Evolutionary conservation across 176 grass and related monocot genomes (phyloP).

Genomic region (Zoysia japonica): DNA sequence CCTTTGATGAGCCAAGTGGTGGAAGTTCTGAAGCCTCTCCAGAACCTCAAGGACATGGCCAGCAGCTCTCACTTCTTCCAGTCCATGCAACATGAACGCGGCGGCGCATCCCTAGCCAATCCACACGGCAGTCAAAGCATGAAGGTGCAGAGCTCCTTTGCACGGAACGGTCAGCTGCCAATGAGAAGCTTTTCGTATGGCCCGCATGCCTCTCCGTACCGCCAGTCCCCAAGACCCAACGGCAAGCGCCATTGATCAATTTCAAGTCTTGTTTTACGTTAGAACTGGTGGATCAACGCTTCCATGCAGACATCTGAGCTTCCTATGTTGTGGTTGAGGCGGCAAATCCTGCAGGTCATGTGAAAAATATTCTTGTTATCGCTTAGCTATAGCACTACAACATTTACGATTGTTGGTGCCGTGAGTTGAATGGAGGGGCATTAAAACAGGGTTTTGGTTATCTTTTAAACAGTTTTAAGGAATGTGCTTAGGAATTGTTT

Average conservation of each 20-base stretch:
- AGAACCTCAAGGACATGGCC: conserved; percentile 87
- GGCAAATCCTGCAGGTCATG: neutral
- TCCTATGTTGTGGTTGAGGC: neutral
- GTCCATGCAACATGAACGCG: conserved; percentile 74
- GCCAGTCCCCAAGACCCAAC: conserved; percentile 68
- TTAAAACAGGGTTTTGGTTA: conserved; percentile 34
- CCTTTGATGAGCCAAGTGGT: conserved; percentile 92
- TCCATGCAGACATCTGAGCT: neutral
- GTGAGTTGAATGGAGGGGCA: conserved; percentile 25
- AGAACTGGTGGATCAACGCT: neutral
- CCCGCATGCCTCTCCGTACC: conserved; percentile 71
- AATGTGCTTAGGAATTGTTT: neutral
- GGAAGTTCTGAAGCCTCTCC: conserved; percentile 80
- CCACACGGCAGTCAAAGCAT: conserved; percentile 56
- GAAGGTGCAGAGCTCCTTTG: conserved; percentile 63
- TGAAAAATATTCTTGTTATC: neutral
- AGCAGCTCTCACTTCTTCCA: conserved; percentile 78
- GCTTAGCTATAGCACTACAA: conserved; percentile 18
- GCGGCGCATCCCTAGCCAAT: conserved; percentile 47
- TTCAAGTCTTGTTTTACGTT: neutral
- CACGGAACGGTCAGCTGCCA: conserved; percentile 64
- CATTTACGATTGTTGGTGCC: conserved; percentile 26
- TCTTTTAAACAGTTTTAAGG: conserved; percentile 24
- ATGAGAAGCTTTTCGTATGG: conserved; percentile 85
- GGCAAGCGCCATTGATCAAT: conserved; percentile 41